Base-by-base conservation (phyloP, 331 rosid genomes). In the Malus hybrid region DNA sequence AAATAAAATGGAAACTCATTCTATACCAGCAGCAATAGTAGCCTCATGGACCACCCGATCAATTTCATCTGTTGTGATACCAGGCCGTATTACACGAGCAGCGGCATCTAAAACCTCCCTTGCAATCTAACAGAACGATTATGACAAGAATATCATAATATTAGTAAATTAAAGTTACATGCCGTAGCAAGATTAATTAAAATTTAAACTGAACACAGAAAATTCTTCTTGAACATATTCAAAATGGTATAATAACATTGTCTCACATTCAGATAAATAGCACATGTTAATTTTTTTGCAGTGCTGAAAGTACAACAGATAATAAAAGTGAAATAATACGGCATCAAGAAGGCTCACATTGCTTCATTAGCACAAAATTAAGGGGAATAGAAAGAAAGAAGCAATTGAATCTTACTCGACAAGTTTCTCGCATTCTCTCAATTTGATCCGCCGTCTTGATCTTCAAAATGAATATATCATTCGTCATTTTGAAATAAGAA, bases 21-120 rank as follows among this genome's bases (percentile, higher is more conserved):
- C 53, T 75, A 46, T 84, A 91, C 98, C 98, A 50, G 93, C 95
- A 72, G 88, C 94, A 57, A 91, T 81, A 70, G 97, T 93, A 63
- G 96, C 92, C 73, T 93, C 98, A 50, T 93, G 97, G 82, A 91
- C 96, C 63, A 93, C 95, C 79, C 81, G 84, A 75, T 93, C 97
- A 79, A 93, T 90, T 81, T 93, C 98, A 83, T 93, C 98, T 63
- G 98, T 93, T 22, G 92, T 91, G 76, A 91, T 91, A 71, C 97
- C 98, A 20, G 97, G 96, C 66, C 20, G 75, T 79, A 93, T 82
- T 65, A 87, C 81, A 74, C 88, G 83, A 72, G 98, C 98, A 78
- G 96, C 96, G 64, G 91, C 95, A 87, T 93, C 97, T 83, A 93
- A 83, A 62, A 91, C 97, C 79, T 91, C 89, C 70, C 98, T 91